Base-by-base conservation (phyloP, 2,329 filamentous ascomycete genomes). In the Colletotrichum sp. region DNA sequence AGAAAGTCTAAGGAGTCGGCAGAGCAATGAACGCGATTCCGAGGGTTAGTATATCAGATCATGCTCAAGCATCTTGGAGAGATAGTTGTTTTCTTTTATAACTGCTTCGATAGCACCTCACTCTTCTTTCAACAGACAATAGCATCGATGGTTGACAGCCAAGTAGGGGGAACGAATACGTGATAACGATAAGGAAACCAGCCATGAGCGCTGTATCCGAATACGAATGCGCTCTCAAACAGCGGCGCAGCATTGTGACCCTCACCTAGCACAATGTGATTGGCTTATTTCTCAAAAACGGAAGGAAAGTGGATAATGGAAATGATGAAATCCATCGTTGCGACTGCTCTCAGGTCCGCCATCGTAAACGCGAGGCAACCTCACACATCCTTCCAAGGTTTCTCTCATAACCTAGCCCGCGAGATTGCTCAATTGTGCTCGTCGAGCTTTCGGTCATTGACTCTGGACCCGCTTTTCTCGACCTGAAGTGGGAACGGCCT, bases 141-240 rank as follows among this genome's bases (percentile, higher is more conserved):
- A 24, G 21, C 21, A 24, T 58, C 24, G 14, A 58, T 52, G 43
- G 16, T 2, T 18, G 24, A n/a, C 2, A 18, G 21, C 24, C 4
- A 56, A 18, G n/a, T 1, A 14, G 4, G 12, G 4, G 28, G 36
- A 66, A 67, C 73, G 73, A 75, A 75, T 72, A 75, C 69, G 69
- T 32, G 73, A 68, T 58, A 48, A 56, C 18, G 55, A 36, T 30
- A n/a, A 14, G n/a, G 2, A 18, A 63, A 21, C 4, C 12, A 12
- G 16, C 26, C 0, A 67, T 2, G 6, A 48, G 3, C 2, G 9
- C 18, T 21, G 26, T 38, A 67, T 24, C 73, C 69, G 73, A 75
- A 73, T 72, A 75, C 73, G 73, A 73, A 75, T 63, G 56, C 73
- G 73, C 32, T n/a, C 6, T 26, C 7, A 9, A 18, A 34, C 24